Evolutionary conservation across 2,329 filamentous ascomycete genomes (phyloP).

Genomic region (Zymoseptoria brevis): DNA sequence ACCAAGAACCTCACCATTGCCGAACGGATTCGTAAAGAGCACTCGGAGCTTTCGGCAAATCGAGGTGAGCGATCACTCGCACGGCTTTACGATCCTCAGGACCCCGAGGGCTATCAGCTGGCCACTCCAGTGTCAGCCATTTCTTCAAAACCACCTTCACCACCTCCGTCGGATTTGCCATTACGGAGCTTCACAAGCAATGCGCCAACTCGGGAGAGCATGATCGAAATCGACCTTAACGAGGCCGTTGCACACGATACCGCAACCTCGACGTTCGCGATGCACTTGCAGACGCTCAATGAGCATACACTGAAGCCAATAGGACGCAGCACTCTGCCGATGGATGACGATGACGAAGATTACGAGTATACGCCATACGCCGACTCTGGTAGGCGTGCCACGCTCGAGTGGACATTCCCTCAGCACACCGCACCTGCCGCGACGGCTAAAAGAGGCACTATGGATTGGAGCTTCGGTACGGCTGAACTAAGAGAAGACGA

Average conservation of each 20-base stretch:
- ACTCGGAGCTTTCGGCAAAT: slow-evolving; percentile 50
- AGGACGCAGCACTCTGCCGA: slow-evolving; percentile 15
- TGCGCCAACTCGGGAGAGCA: slow-evolving; percentile 41
- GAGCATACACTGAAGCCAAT: slow-evolving; percentile 15
- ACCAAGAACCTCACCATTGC: slow-evolving; percentile 16
- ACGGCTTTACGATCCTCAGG: slow-evolving; percentile 47
- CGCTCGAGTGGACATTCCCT: slow-evolving; percentile 50
- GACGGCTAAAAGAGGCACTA: slow-evolving; percentile 35
- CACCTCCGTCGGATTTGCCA: slow-evolving; percentile 45
- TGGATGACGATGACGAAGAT: slow-evolving; percentile 35
- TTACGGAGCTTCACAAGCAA: slow-evolving; percentile 36
- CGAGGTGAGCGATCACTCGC: slow-evolving; percentile 50
- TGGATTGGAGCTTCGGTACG: slow-evolving; percentile 43
- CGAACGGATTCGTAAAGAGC: slow-evolving; percentile 38
- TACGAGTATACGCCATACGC: slow-evolving; percentile 27
- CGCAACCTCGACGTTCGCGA: slow-evolving; percentile 40
- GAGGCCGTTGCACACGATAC: slow-evolving; percentile 43
- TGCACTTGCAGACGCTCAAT: slow-evolving; percentile 20
- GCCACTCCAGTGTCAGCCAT: slow-evolving; percentile 36
- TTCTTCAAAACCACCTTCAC: slow-evolving; percentile 15
- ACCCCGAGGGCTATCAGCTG: slow-evolving; percentile 48
- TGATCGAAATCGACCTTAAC: slow-evolving; percentile 53
- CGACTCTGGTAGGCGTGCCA: slow-evolving; percentile 34
- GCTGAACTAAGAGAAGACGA: slow-evolving; percentile 26
- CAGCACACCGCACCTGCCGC: slow-evolving; percentile 25